These are phyloP conservation scores for Coemansia sp. DNA, from an alignment of 192 early-diverging fungal species.

Conservation along the genomic window DNA sequence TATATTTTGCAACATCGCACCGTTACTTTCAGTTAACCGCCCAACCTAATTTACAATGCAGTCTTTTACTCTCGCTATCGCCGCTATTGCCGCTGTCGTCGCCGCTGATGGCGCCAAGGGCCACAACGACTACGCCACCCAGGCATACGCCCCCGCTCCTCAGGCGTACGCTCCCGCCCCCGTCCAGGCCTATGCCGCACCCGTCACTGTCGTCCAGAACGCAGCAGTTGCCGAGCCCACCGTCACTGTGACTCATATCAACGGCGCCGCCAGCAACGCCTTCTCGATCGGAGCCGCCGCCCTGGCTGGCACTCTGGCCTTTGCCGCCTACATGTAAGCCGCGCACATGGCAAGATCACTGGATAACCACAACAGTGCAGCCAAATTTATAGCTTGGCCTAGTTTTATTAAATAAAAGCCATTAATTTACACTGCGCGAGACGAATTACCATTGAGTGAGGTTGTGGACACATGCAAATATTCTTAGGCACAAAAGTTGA, in stretches of 20 bases:
- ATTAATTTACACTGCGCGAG: too few species aligned
- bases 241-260: slow-evolving; percentile 40
- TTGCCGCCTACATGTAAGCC: not conserved
- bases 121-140: slow-evolving; percentile 1
- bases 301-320: slow-evolving; percentile 15
- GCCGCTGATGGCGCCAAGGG: slow-evolving; percentile 9
- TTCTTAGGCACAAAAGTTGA: too few species aligned
- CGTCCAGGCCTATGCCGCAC: slow-evolving; percentile 1
- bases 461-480: too few species aligned
- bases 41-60: slow-evolving; percentile 29
- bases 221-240: slow-evolving; percentile 35
- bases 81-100: slow-evolving; percentile 21
- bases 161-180: not conserved
- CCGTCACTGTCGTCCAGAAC: slow-evolving; percentile 44
- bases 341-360: not conserved
- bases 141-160: not conserved
- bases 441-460: too few species aligned
- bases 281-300: slow-evolving; percentile 33
- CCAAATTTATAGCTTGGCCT: too few species aligned
- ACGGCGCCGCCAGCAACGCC: slow-evolving; percentile 40
- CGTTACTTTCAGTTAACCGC: too few species aligned
- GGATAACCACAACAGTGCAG: too few species aligned
- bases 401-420: too few species aligned
- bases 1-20: too few species aligned
- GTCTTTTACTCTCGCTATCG: slow-evolving; percentile 26